Evolutionary conservation across 2,329 filamentous ascomycete species (phyloP).

Genomic region (Ilyonectria destructans): DNA sequence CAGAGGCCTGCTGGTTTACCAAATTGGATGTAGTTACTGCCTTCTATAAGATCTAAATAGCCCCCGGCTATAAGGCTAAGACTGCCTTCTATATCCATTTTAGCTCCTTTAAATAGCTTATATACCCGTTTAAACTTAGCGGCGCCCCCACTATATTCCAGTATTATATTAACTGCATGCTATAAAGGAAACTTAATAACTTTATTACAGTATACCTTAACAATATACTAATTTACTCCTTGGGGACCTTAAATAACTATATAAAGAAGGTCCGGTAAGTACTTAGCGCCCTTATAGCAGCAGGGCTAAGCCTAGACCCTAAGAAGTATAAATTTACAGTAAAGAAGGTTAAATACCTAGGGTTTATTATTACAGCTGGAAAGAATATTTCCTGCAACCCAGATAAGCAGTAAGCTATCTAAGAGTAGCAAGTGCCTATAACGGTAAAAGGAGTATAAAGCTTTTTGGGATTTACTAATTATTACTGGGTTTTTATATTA

Average conservation of each 20-base stretch:
- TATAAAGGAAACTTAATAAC: background rate
- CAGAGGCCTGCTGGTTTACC: background rate
- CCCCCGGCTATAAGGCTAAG: background rate
- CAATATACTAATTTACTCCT: background rate
- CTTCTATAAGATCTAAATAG: background rate
- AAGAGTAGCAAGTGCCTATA: background rate
- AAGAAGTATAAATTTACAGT: background rate
- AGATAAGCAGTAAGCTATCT: background rate
- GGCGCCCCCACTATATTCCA: background rate
- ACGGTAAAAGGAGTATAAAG: background rate
- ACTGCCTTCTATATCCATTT: background rate
- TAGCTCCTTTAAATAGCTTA: background rate
- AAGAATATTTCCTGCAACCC: background rate
- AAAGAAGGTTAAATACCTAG: background rate
- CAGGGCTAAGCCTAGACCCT: background rate
- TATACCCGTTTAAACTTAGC: background rate
- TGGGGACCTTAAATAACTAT: background rate
- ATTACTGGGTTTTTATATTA: constrained; percentile 5
- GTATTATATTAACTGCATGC: background rate
- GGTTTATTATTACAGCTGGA: background rate
- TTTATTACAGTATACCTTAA: background rate
- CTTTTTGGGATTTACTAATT: constrained; percentile 7
- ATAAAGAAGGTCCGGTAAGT: background rate
- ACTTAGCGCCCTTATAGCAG: background rate
- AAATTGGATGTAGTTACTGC: background rate